Evolutionary conservation across 73 alveolate species (phyloP), one percentile per base, ranked within the genome.

Genomic region (Paramecium pentaurelia): DNA sequence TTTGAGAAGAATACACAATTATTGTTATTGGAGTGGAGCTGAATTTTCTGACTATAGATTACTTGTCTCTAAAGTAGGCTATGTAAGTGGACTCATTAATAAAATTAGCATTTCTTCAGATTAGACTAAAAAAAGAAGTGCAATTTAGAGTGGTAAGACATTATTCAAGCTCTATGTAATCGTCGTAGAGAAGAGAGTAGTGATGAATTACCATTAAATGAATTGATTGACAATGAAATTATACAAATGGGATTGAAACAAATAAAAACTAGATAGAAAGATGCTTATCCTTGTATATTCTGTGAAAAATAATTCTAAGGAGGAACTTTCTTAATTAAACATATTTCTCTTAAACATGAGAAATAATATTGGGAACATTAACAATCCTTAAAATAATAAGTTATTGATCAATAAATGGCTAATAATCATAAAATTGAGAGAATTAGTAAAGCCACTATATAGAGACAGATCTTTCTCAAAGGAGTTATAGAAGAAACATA

Each of bases 21-120:
- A 80, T 49, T 80, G 91, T 18, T 80, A 80, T 80, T 80, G 91
- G 91, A 80, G 91, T 80, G 91, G 77, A 44, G 91, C 77, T 12
- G 91, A 80, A 80, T 80, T 80, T 54, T 42, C 77, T 1, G 91
- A 80, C 14, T 80, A 80, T 44, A 80, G 91, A 47, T 80, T 80
- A 47, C 45, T 80, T 38, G 91, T 80, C 0, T 80, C 91, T 38
- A 80, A 80, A 49, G 91, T 49, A 0, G 91, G 91, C 18, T 75
- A 75, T 75, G 88, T 75, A 75, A 14, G 32, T 36, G 6, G 10
- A 30, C 4, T 34, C 10, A 30, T 30, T 75, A 10, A 20, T 18
- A 54, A n/a, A 16, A 6, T 14, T 45, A 80, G 71, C 71, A 80
- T 47, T 80, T 80, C 77, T 49, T 75, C 11, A 40, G 91, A 80